These are phyloP conservation scores for Beauveria medogensis DNA, from an alignment of 2,329 filamentous ascomycete species.

Conservation along the genomic window DNA sequence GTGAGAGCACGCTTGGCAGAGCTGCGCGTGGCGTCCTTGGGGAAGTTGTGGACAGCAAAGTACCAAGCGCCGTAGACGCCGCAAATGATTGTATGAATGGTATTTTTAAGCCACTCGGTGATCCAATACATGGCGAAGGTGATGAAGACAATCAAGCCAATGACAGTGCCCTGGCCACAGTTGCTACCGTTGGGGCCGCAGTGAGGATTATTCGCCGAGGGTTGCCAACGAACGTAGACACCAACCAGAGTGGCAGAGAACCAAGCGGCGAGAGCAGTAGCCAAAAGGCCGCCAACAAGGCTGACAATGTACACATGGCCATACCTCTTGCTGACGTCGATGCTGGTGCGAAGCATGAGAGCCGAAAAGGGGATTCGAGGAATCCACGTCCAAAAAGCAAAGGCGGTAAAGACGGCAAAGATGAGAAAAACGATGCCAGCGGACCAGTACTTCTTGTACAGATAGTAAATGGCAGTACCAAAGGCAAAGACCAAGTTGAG, in stretches of 20 bases:
- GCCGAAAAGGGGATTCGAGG: conserved; percentile 84
- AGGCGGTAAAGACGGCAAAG: conserved; percentile 68
- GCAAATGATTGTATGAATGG: conserved; percentile 78
- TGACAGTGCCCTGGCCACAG: conserved; percentile 70
- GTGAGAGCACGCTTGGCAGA: conserved; percentile 75
- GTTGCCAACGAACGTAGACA: conserved; percentile 78
- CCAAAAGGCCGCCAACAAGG: conserved; percentile 70
- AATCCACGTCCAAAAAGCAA: conserved; percentile 86
- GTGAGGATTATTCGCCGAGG: conserved; percentile 42
- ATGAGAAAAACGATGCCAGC: conserved; percentile 82
- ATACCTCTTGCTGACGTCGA: conserved; percentile 75
- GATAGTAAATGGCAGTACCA: conserved; percentile 82
- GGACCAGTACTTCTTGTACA: conserved; percentile 66
- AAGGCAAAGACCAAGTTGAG: conserved; percentile 77
- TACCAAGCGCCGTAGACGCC: conserved; percentile 94
- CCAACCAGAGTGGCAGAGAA: conserved; percentile 79
- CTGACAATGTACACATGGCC: conserved; percentile 85
- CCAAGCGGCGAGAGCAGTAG: conserved; percentile 72
- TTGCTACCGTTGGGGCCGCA: conserved; percentile 44
- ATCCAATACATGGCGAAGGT: conserved; percentile 95
- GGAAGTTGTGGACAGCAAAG: conserved; percentile 64
- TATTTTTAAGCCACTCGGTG: conserved; percentile 88
- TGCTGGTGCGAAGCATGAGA: conserved; percentile 77
- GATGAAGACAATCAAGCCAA: conserved; percentile 75
- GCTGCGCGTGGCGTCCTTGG: conserved; percentile 72